These are phyloP conservation scores for Dictyostelium citrinum DNA, from an alignment of 78 protist genomes.

Conservation along the genomic window DNA sequence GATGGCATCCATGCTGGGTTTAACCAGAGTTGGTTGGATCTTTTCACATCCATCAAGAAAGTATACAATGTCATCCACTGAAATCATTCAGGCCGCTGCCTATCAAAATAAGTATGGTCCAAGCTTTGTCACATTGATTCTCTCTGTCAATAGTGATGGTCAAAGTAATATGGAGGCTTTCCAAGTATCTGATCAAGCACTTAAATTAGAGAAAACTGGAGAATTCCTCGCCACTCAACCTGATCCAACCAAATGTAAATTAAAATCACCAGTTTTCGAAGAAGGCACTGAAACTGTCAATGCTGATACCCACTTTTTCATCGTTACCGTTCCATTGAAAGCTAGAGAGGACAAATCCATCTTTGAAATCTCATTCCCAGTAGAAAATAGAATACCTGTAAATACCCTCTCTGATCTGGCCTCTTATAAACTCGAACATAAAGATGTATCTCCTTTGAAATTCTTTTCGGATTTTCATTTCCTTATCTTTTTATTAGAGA, in stretches of 20 bases:
- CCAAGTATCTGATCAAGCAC: constrained; percentile 75
- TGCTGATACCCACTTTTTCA: constrained; percentile 55
- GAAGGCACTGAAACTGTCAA: constrained; percentile 52
- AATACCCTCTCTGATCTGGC: constrained; percentile 19
- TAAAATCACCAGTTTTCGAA: constrained; percentile 58
- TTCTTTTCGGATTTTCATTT: constrained; percentile 78
- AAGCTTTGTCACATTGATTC: constrained; percentile 35
- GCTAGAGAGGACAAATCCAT: constrained; percentile 56
- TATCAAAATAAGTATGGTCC: constrained; percentile 56
- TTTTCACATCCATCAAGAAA: constrained; percentile 71
- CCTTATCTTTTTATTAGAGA: constrained; percentile 8
- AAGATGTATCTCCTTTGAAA: constrained; percentile 9
- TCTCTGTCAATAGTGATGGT: constrained; percentile 42
- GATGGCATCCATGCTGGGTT: constrained; percentile 49
- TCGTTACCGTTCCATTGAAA: constrained; percentile 69
- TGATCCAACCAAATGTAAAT: constrained; percentile 50
- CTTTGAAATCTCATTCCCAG: constrained; percentile 10
- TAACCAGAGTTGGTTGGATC: constrained; percentile 70
- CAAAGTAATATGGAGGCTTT: constrained; percentile 61
- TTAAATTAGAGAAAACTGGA: constrained; percentile 30
- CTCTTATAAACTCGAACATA: constrained; percentile 42
- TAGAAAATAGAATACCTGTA: constrained; percentile 35
- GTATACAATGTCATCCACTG: constrained; percentile 48
- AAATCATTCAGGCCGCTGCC: constrained; percentile 42
- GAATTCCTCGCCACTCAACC: constrained; percentile 30